A percentile compares a stretch with the other conserved stretches of the same genome.
Evolutionary conservation across 805 yeast genomes (phyloP).

Genomic region (Yamadazyma takamatsuzukensis): DNA sequence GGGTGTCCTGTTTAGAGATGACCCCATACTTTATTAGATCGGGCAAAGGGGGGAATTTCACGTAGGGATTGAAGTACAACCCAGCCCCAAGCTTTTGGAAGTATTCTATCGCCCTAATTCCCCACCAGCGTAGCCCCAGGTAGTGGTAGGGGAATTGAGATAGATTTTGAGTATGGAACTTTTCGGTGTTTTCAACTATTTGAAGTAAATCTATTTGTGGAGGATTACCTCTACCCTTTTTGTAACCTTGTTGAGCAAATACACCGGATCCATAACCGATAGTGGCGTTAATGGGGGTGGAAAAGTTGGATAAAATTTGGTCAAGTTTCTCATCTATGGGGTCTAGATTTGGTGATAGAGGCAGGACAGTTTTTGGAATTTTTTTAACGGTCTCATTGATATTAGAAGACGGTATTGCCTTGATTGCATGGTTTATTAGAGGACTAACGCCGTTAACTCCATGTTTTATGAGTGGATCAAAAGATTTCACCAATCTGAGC

Average conservation of each 20-base stretch:
- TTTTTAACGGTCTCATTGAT: background rate
- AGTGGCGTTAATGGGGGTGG: slow-evolving; percentile 1
- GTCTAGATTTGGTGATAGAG: background rate
- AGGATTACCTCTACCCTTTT: slow-evolving; percentile 3
- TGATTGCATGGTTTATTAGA: too few relatives aligned
- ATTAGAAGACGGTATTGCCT: too few relatives aligned
- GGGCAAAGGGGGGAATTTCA: too few relatives aligned
- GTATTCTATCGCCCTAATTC: slow-evolving; percentile 37
- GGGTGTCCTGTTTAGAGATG: slow-evolving; percentile 56
- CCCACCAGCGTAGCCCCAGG: slow-evolving; percentile 60
- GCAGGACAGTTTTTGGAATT: background rate
- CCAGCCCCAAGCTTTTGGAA: slow-evolving; percentile 40
- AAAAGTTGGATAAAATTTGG: slow-evolving; percentile 50
- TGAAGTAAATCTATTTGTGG: slow-evolving; percentile 86
- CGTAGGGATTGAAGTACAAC: slow-evolving; percentile 90
- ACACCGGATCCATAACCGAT: slow-evolving; percentile 96
- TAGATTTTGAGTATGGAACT: slow-evolving; percentile 76
- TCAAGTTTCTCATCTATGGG: slow-evolving; percentile 40
- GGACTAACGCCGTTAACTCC: too few relatives aligned
- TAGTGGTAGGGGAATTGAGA: slow-evolving; percentile 71
- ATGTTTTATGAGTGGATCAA: too few relatives aligned
- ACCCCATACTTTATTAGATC: slow-evolving; percentile 82
- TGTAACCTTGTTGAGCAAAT: slow-evolving; percentile 58
- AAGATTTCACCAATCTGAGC: too few relatives aligned
- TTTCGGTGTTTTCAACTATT: slow-evolving; percentile 69